Evolutionary conservation across 2,329 filamentous ascomycete species (phyloP).

Genomic region (Mycosphaerelloides madeirae): DNA sequence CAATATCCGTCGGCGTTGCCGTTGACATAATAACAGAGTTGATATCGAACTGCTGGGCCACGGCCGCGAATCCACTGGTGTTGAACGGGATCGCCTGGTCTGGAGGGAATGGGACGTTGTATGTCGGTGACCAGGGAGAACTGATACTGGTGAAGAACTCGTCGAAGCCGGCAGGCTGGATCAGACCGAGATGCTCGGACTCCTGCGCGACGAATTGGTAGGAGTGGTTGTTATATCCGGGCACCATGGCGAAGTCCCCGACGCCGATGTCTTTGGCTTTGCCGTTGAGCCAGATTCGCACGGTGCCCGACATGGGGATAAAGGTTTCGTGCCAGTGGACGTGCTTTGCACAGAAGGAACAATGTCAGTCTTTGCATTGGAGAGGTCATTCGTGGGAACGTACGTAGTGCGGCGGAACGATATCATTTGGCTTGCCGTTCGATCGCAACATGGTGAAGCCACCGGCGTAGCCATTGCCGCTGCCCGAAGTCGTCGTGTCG

Average conservation of each 20-base stretch:
- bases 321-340: constrained; percentile 15
- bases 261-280: constrained; percentile 9
- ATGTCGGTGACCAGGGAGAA: constrained; percentile 7
- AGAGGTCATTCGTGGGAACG: background rate
- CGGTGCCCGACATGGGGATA: constrained; percentile 8
- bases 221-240: constrained; percentile 12
- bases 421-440: constrained; percentile 4
- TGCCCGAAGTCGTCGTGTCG: constrained; percentile 1
- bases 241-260: constrained; percentile 15
- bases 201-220: constrained; percentile 14
- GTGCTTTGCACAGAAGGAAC: constrained; percentile 6
- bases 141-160: constrained; percentile 16
- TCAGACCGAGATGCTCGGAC: constrained; percentile 13
- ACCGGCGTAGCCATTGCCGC: constrained; percentile 1
- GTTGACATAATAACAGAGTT: constrained; percentile 9
- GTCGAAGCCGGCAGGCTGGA: constrained; percentile 16
- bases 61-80: background rate
- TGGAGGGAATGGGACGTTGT: constrained; percentile 16
- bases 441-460: constrained; percentile 5
- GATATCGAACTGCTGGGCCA: constrained; percentile 7
- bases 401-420: constrained; percentile 7
- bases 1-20: background rate
- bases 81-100: constrained; percentile 11
- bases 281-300: constrained; percentile 13
- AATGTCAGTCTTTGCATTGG: background rate